Percentiles rank a stretch among this genome's conserved stretches.
Conservation (phyloP, 2,329 filamentous ascomycete genomes). For the Colletotrichum cereale region DNA sequence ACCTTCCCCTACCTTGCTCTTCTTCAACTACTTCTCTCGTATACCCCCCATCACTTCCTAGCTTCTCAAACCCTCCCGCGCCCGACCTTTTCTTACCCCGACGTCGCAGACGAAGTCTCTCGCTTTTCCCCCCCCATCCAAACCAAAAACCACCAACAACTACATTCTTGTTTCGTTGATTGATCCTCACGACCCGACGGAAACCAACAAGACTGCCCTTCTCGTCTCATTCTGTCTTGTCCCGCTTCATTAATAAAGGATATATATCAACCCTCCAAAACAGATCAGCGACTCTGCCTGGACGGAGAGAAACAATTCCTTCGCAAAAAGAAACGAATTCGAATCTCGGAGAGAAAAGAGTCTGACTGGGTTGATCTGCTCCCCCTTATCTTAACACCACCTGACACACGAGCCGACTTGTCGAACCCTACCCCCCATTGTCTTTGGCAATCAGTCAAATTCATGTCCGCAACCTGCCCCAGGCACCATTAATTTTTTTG, state of each 20-base stretch:
- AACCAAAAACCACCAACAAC: conserved; percentile 1
- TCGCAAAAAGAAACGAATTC: not conserved
- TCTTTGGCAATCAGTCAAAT: conserved; percentile 35
- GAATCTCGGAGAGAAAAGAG: not conserved
- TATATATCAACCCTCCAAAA: conserved; percentile 3
- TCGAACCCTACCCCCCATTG: conserved; percentile 21
- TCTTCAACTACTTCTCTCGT: conserved; percentile 30
- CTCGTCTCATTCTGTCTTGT: not conserved
- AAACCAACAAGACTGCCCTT: not conserved
- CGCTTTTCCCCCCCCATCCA: conserved; percentile 21
- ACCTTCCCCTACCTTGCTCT: conserved; percentile 17
- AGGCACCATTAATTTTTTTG: conserved; percentile 29
- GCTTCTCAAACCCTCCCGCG: conserved; percentile 26
- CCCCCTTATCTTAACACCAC: conserved; percentile 32
- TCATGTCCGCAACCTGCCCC: conserved; percentile 23
- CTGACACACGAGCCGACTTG: conserved; percentile 35
- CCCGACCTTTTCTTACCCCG: conserved; percentile 33
- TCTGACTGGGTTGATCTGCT: conserved; percentile 19
- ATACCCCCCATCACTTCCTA: conserved; percentile 20
- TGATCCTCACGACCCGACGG: conserved; percentile 20
- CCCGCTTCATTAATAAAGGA: conserved; percentile 29
- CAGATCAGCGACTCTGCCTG: not conserved
- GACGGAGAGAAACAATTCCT: not conserved
- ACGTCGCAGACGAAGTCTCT: conserved; percentile 38
- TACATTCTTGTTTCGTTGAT: conserved; percentile 18